phyloP scores from a whole-genome alignment of 2,329 filamentous ascomycete species.

The Cytospora chrysosperma region DNA sequence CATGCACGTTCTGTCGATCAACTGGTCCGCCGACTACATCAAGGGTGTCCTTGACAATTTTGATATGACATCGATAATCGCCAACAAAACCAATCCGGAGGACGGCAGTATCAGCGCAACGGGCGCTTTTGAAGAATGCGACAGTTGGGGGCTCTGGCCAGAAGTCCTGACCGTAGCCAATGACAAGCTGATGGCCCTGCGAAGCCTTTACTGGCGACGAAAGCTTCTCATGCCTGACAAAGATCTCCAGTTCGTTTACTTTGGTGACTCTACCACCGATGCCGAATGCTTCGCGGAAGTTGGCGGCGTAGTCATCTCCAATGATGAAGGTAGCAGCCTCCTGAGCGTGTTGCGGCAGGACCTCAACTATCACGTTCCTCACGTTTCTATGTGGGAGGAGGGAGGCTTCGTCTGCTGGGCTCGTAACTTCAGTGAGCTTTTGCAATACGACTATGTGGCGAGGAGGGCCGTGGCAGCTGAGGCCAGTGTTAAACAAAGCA shows the following conservation, averaged over 20 bases:
- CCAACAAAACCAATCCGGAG: constrained; percentile 41
- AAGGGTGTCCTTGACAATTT: constrained; percentile 33
- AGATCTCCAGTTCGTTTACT: constrained; percentile 41
- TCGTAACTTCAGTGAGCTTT: constrained; percentile 43
- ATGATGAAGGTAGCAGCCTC: constrained; percentile 35
- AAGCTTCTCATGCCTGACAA: constrained; percentile 26
- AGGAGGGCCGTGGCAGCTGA: not conserved
- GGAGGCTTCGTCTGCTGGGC: constrained; percentile 41
- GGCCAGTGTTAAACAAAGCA: not conserved
- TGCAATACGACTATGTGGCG: constrained; percentile 33
- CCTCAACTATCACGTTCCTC: constrained; percentile 39
- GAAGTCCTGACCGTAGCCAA: constrained; percentile 3
- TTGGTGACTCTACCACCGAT: constrained; percentile 59
- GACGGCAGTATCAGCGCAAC: constrained; percentile 15
- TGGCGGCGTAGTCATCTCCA: constrained; percentile 48
- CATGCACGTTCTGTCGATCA: constrained; percentile 49
- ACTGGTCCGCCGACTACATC: constrained; percentile 32
- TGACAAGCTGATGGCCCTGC: constrained; percentile 45
- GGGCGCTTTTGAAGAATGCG: constrained; percentile 29
- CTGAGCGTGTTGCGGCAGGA: constrained; percentile 39
- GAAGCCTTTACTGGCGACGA: constrained; percentile 30
- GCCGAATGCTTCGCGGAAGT: constrained; percentile 49
- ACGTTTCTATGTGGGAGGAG: constrained; percentile 31
- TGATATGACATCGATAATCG: constrained; percentile 36
- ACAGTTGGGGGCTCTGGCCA: constrained; percentile 23